A percentile compares a stretch with the other conserved stretches of the same genome.
These are phyloP conservation scores for Candida manassasensis DNA, from an alignment of 805 yeast species.

Conservation along the genomic window DNA sequence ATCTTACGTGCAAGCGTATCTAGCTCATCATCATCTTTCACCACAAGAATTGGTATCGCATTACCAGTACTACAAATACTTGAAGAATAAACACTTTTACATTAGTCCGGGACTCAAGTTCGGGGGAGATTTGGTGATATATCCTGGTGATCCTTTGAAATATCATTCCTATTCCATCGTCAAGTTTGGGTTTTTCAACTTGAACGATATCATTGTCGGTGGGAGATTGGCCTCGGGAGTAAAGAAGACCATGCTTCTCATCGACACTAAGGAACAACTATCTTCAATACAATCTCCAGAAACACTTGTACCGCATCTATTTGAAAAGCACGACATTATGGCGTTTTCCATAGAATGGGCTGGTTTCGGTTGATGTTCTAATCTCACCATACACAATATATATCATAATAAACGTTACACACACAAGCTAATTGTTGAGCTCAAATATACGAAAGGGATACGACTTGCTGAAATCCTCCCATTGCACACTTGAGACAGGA, in stretches of 20 bases:
- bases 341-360: slow-evolving; percentile 91
- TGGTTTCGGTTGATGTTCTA: slow-evolving; percentile 66
- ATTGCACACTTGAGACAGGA: neutral
- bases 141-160: slow-evolving; percentile 91
- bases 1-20: slow-evolving; percentile 4
- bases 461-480: neutral
- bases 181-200: slow-evolving; percentile 40
- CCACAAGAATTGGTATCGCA: slow-evolving; percentile 4
- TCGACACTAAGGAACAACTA: slow-evolving; percentile 28
- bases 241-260: slow-evolving; percentile 73
- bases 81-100: slow-evolving; percentile 45
- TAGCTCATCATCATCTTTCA: neutral
- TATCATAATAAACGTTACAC: neutral
- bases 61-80: slow-evolving; percentile 27
- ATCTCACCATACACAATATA: neutral
- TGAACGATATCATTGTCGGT: slow-evolving; percentile 66
- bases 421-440: neutral
- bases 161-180: slow-evolving; percentile 86
- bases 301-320: slow-evolving; percentile 2
- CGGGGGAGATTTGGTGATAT: slow-evolving; percentile 85
- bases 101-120: slow-evolving; percentile 84
- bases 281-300: slow-evolving; percentile 1
- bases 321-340: slow-evolving; percentile 23
- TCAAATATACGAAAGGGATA: neutral
- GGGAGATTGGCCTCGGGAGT: slow-evolving; percentile 92